These are phyloP conservation scores for Argentina anserina DNA, from an alignment of 306 rosid genomes.

Conservation along the genomic window DNA sequence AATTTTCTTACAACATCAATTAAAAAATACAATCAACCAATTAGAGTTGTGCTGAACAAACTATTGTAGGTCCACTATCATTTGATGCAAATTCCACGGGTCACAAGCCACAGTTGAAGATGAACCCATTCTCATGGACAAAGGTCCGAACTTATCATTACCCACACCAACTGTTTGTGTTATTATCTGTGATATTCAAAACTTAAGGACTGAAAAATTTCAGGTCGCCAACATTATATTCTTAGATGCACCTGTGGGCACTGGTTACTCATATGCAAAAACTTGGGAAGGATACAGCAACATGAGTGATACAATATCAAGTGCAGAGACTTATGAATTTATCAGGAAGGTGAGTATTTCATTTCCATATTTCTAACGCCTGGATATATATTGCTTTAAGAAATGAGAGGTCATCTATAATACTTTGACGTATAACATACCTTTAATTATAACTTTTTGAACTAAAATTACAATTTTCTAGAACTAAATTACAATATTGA, in stretches of 20 bases:
- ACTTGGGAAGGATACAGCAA: conserved; percentile 4
- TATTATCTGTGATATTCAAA: neutral
- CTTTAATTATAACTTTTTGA: too few species aligned
- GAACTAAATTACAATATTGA: too few species aligned
- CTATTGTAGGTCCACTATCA: conserved; percentile 11
- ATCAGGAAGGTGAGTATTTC: conserved; percentile 2
- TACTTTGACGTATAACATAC: too few species aligned
- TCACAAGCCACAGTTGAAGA: conserved; percentile 9
- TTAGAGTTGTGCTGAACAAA: neutral
- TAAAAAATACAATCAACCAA: too few species aligned
- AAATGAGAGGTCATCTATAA: too few species aligned
- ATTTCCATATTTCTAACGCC: neutral
- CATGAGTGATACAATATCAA: conserved; percentile 2
- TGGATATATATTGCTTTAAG: too few species aligned
- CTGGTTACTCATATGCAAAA: conserved; percentile 27
- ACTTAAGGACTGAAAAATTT: neutral
- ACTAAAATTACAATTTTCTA: too few species aligned
- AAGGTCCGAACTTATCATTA: neutral
- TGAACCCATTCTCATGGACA: conserved; percentile 30
- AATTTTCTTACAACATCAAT: too few species aligned
- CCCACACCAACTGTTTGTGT: neutral
- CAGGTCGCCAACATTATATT: conserved; percentile 28
- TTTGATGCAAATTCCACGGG: conserved; percentile 1
- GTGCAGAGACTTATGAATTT: conserved; percentile 9
- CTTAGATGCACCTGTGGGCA: conserved; percentile 29